Base-by-base conservation (phyloP, 768 basidiomycete genomes). In the Leucocoprinus leucothites region DNA sequence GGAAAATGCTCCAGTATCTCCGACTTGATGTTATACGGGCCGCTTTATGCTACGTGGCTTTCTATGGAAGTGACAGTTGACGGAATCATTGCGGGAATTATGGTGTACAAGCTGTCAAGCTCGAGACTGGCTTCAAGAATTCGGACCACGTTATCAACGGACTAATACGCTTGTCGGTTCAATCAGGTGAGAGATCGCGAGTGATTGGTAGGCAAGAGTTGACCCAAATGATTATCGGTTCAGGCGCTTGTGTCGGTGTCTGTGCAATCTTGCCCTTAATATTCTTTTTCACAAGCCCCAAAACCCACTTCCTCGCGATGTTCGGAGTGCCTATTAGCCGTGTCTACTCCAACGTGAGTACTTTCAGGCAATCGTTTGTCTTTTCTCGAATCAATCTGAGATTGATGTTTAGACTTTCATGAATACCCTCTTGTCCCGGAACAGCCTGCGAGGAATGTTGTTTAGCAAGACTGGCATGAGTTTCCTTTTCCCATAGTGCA, bases 251-350 rank as follows among this genome's bases (percentile, higher is more conserved):
- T 47, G 65, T 64, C 9, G 66, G 63, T 9, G 64, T 70, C 3
- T 72, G 69, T 47, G 67, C 71, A 6, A 42, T 69, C 7, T 63
- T 64, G 9, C 61, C 70, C 19, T 48, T 73, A 3, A 59, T 67
- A 9, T 59, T 62, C 1, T 70, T 71, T 51, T 19, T 67, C 18
- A 24, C 43, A 35, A 51, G 56, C 19, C 71, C 69, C 3, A 25
- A 28, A 3, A 64, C 65, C 4, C 65, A 67, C 41, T 44, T 71
- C 2, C 69, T 64, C 38, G 69, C 61, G 19, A 68, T 74, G 65
- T 69, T 73, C 28, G 66, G 65, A 14, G 68, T 72, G 24, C 68
- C 70, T 4, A 64, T 72, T 35, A 67, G 71, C 28, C 69, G 71
- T 25, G 69, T 74, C 45, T 74, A 74, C 45, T 68, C 69, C 14